Conservation (phyloP, 2,329 filamentous ascomycete species). For the Sarocladiaceae sp. region DNA sequence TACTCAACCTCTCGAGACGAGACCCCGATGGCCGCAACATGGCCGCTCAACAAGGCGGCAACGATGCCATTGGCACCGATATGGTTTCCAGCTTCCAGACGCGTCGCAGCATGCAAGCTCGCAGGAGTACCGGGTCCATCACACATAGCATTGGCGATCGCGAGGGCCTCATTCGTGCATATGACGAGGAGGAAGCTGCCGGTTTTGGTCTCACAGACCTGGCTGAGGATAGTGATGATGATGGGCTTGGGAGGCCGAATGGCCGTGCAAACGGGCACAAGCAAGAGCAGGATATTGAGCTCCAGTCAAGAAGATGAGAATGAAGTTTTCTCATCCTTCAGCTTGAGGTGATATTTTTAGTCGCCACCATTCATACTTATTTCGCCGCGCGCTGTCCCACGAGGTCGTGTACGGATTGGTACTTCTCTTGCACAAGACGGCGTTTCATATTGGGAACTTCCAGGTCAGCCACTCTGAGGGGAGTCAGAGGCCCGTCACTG, state of each 20-base stretch:
- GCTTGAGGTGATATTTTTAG: background rate
- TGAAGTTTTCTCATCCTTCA: background rate
- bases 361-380: background rate
- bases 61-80: constrained; percentile 85
- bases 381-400: background rate
- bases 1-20: constrained; percentile 89
- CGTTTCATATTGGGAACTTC: constrained; percentile 5
- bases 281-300: constrained; percentile 43
- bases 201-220: constrained; percentile 77
- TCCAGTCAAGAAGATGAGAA: constrained; percentile 29
- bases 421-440: constrained; percentile 6
- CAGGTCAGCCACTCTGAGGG: background rate
- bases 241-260: constrained; percentile 26
- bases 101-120: constrained; percentile 85
- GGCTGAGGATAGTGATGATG: constrained; percentile 69
- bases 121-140: constrained; percentile 66
- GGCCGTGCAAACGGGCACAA: constrained; percentile 33
- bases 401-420: background rate
- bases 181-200: constrained; percentile 75
- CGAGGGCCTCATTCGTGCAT: constrained; percentile 80
- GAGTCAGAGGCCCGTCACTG: background rate
- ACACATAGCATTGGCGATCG: constrained; percentile 67
- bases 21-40: constrained; percentile 74
- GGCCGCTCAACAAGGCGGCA: constrained; percentile 55
- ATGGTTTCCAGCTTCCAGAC: constrained; percentile 87